Percentiles rank a stretch among this genome's conserved stretches.
phyloP scores from a whole-genome alignment of 2,329 filamentous ascomycete species.

The Podosphaera leucotricha region DNA sequence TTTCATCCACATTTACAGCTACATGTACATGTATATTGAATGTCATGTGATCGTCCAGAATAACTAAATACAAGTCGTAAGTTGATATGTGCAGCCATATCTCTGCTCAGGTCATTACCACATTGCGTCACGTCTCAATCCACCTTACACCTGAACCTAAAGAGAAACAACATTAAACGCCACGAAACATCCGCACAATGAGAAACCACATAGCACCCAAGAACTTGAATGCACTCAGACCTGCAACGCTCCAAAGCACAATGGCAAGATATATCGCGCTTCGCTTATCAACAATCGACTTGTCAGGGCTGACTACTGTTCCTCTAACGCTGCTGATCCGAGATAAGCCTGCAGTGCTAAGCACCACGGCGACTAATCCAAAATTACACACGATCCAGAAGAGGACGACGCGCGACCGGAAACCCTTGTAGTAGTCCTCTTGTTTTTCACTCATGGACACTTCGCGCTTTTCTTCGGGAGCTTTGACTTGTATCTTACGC shows the following conservation, averaged over 20 bases:
- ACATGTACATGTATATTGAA: too few relatives aligned
- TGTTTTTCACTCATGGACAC: conserved; percentile 49
- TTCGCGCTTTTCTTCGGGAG: conserved; percentile 42
- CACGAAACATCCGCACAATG: conserved; percentile 64
- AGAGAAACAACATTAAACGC: conserved; percentile 22
- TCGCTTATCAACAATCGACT: conserved; percentile 24
- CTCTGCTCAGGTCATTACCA: background rate
- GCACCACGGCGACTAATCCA: conserved; percentile 60
- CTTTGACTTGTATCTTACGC: conserved; percentile 47
- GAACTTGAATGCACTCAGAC: conserved; percentile 15
- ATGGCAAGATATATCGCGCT: conserved; percentile 16
- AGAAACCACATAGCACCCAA: conserved; percentile 30
- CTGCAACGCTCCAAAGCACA: conserved; percentile 17
- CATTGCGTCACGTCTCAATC: background rate
- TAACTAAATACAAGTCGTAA: background rate
- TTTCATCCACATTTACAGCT: too few relatives aligned
- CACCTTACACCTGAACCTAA: background rate
- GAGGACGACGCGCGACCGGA: conserved; percentile 74
- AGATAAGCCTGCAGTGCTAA: conserved; percentile 67
- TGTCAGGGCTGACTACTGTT: conserved; percentile 5
- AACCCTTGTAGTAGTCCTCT: conserved; percentile 96
- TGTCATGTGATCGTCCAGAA: background rate
- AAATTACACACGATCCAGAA: conserved; percentile 97
- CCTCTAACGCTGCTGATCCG: conserved; percentile 43
- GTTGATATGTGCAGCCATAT: background rate